These are phyloP conservation scores for Kwoniella heveanensis DNA, from an alignment of 768 basidiomycete species.

Conservation along the genomic window DNA sequence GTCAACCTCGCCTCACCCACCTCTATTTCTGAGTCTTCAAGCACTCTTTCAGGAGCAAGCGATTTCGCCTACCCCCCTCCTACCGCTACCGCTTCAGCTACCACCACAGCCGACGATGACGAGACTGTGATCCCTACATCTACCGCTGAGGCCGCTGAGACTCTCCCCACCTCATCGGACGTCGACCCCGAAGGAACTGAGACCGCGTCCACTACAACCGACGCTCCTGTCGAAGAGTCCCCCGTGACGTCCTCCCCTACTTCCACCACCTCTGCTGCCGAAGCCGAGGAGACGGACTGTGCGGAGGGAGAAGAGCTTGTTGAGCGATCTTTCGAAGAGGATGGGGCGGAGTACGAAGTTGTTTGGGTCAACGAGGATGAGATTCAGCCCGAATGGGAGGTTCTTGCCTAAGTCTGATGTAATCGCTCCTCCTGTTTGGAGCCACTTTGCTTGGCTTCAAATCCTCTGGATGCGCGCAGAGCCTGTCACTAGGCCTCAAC, in stretches of 20 bases:
- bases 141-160: conserved; percentile 14
- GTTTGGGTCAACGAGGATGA: conserved; percentile 40
- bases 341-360: conserved; percentile 31
- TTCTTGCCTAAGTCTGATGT: conserved; percentile 10
- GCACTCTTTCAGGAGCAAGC: conserved; percentile 6
- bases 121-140: conserved; percentile 5
- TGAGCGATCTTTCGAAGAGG: conserved; percentile 19
- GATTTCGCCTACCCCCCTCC: conserved; percentile 15
- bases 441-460: no score
- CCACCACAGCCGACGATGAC: conserved; percentile 11
- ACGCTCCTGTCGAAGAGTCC: conserved; percentile 1
- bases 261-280: conserved; percentile 15
- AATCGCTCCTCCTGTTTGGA: background rate
- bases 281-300: conserved; percentile 19
- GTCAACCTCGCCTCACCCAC: conserved; percentile 7
- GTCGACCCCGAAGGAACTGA: conserved; percentile 6
- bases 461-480: no score
- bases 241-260: conserved; percentile 9
- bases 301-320: conserved; percentile 9
- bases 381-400: conserved; percentile 32
- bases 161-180: conserved; percentile 11
- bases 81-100: conserved; percentile 13
- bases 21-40: background rate
- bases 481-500: background rate
- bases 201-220: conserved; percentile 3